A percentile compares a stretch with the other conserved stretches of the same genome.
phyloP scores from a whole-genome alignment of 208 protist species.

The Trypanosoma brucei region DNA sequence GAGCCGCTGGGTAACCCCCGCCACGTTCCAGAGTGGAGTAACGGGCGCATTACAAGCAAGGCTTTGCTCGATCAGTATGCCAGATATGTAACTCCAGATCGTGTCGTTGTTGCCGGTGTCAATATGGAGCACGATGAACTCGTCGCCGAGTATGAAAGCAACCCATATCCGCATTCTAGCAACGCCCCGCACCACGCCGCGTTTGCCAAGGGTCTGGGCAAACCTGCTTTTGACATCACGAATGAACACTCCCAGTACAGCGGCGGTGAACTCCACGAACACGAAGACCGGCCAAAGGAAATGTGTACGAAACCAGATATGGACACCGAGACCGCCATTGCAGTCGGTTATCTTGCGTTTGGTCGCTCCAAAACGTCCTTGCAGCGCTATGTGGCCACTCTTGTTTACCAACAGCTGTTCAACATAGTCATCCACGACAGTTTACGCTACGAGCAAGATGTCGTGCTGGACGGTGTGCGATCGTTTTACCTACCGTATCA shows the following conservation, averaged over 20 bases:
- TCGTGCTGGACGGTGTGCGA: constrained; percentile 41
- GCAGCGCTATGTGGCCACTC: constrained; percentile 65
- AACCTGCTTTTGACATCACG: constrained; percentile 19
- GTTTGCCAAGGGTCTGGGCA: constrained; percentile 20
- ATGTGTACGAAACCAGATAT: constrained; percentile 87
- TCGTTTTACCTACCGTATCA: constrained; percentile 83
- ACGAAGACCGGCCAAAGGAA: constrained; percentile 78
- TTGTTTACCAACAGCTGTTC: constrained; percentile 63
- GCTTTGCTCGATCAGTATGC: constrained; percentile 79
- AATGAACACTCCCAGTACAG: constrained; percentile 72
- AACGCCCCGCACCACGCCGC: constrained; percentile 61
- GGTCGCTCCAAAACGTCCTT: constrained; percentile 45
- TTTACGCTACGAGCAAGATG: constrained; percentile 42
- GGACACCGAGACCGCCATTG: constrained; percentile 77
- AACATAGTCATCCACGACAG: constrained; percentile 58
- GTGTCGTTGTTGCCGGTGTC: constrained; percentile 82
- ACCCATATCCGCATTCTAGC: constrained; percentile 62
- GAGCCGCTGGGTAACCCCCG: constrained; percentile 85
- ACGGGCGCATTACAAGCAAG: constrained; percentile 52
- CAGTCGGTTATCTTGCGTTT: constrained; percentile 75
- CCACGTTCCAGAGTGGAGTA: constrained; percentile 72
- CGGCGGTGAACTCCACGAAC: constrained; percentile 74
- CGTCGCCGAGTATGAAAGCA: constrained; percentile 85
- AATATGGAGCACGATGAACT: constrained; percentile 85
- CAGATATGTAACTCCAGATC: constrained; percentile 61